Evolutionary conservation across 805 yeast species (phyloP), one percentile per base, ranked within the genome.

Genomic region (Nakazawaea molendinolei): DNA sequence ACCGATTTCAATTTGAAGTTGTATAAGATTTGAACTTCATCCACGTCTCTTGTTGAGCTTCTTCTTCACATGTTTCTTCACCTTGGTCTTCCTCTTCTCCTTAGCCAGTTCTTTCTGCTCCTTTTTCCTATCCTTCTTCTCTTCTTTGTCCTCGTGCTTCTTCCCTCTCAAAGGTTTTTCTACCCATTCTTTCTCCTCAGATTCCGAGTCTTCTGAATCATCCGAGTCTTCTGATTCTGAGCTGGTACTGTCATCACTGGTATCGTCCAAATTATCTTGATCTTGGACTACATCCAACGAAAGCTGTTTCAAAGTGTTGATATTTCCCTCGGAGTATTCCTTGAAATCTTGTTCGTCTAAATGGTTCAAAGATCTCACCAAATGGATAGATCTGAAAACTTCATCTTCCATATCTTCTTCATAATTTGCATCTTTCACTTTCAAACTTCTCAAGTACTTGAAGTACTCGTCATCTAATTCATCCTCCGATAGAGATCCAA

Each of bases 331-430:
- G 1, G 77, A 65, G 46, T 84, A 83, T 49, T 82, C 79, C 32
- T 75, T 79, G 47, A 84, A 86, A 55, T 92, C 98, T 42, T 95
- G 69, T 51, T 92, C 98, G 53, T 92, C 85, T 55, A 89, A 52
- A 63, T 90, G 76, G 60, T 86, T 77, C 62, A 92, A 60, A 39
- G 92, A 78, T 50, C 89, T 68, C 22, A 84, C 86, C 48, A 84
- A 60, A 57, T 84, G 86, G 35, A 82, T 50, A 4, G 89, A 76
- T 53, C 98, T 67, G 58, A 92, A 92, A 5, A 92, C 77, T 37
- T 85, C 95, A 55, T 92, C 98, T 38, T 71, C 72, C 40, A 66
- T 69, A 43, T 83, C 86, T 17, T 75, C 77, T 28, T 71, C 72
- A 25, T 48, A 53, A 28, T 56, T 55, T 5, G 65, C 73, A 13